These are phyloP conservation scores for Coemansia sp. DNA, from an alignment of 192 early-diverging fungal species.

Conservation along the genomic window DNA sequence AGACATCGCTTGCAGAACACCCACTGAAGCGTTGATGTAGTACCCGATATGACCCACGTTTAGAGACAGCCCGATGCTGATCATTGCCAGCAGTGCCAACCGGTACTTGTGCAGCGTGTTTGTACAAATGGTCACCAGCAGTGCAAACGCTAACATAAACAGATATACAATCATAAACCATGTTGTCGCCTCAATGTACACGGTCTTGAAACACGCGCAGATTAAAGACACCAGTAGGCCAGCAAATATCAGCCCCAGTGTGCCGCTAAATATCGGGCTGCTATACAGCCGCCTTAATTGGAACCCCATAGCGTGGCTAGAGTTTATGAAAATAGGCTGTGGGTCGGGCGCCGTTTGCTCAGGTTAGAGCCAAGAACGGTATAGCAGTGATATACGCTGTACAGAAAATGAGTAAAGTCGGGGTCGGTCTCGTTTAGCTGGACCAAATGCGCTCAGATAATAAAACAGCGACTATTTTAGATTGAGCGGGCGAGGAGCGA, in stretches of 20 bases:
- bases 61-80: slow-evolving; percentile 37
- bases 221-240: slow-evolving; percentile 36
- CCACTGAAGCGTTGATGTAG: slow-evolving; percentile 51
- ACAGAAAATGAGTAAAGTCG: no score
- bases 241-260: slow-evolving; percentile 42
- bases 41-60: slow-evolving; percentile 48
- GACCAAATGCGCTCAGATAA: background rate
- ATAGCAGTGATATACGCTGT: background rate
- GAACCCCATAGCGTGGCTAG: slow-evolving; percentile 11
- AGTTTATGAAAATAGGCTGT: background rate
- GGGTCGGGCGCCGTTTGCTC: background rate
- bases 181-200: slow-evolving; percentile 41
- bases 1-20: slow-evolving; percentile 47
- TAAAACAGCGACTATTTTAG: background rate
- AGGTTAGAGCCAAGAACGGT: background rate
- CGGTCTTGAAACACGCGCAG: slow-evolving; percentile 39
- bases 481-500: background rate
- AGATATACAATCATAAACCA: slow-evolving; percentile 53
- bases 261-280: slow-evolving; percentile 51
- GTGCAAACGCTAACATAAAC: slow-evolving; percentile 18
- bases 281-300: slow-evolving; percentile 31
- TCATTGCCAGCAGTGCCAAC: slow-evolving; percentile 48
- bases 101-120: slow-evolving; percentile 50
- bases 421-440: no score
- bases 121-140: slow-evolving; percentile 31